Evolutionary conservation across 2,329 filamentous ascomycete species (phyloP), one percentile per base, ranked within the genome.

Genomic region (Hypoxylon sp.): DNA sequence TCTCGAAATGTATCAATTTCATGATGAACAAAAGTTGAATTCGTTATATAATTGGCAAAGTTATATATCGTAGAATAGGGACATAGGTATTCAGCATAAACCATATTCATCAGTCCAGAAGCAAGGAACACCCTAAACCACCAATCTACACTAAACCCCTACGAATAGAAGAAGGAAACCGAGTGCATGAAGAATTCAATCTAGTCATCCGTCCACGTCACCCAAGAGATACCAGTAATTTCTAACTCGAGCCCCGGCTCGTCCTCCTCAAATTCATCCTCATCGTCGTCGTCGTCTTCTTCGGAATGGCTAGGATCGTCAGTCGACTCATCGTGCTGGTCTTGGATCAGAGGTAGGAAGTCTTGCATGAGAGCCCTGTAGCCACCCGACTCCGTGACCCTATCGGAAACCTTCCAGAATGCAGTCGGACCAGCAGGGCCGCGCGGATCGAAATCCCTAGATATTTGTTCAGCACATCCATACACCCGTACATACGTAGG

Each of bases 351-450:
- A 14, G 62, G 74, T 6, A 76, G 55, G 45, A 77, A 73, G 52
- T 77, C 72, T 25, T 73, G 65, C 57, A 75, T 58, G 7, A 75
- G 48, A 11, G 73, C 72, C 19, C 80, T 74, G 28, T 79, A 65
- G 50, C 79, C 77, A 7, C 78, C 73, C 43, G 76, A 75, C 34
- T 69, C 53, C 13, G 49, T 34, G 9, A 58, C 75, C 14, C 80
- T 78, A 70, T 91, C 88, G 46, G 83, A 86, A 10, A 90, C 82
- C 79, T 94, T 94, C 91, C 92, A 95, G 74, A 93, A 93, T 0
- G 89, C 90, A 1, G 90, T 93, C 1, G 92, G 92, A 0, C 92
- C 92, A 1, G 86, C 90, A 0, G 92, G 92, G 0, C 92, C 91
- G 72, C 90, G 87, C 0, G 81, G 77, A 67, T 92, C 89, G 72